Evolutionary conservation across 352 stramenopile genomes (phyloP).

Genomic region (Elongisporangium anandrum): DNA sequence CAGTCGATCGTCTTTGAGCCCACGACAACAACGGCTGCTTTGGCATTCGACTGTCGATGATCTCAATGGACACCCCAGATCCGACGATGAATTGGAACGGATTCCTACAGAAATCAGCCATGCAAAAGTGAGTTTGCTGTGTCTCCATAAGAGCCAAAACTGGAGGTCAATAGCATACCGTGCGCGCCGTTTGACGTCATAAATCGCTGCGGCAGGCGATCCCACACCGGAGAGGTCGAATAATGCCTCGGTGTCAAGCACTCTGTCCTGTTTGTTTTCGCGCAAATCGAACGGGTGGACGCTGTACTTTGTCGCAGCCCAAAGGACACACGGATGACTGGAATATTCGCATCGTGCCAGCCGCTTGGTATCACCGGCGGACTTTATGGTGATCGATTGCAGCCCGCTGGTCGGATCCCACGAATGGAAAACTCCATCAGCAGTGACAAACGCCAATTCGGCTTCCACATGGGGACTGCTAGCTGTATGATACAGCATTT

Average conservation of each 20-base stretch:
- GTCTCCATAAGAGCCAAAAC: not conserved
- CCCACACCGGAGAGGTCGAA: constrained; percentile 45
- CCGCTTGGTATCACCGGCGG: constrained; percentile 18
- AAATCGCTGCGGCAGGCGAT: constrained; percentile 43
- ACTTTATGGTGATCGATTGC: constrained; percentile 23
- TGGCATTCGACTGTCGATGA: constrained; percentile 67
- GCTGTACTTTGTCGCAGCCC: constrained; percentile 37
- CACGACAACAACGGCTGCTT: constrained; percentile 58
- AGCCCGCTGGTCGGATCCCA: constrained; percentile 47
- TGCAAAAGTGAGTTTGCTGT: not conserved
- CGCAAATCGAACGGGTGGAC: constrained; percentile 51
- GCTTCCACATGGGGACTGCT: constrained; percentile 59
- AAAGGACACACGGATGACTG: constrained; percentile 73
- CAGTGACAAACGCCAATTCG: constrained; percentile 50
- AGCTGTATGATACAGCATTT: constrained; percentile 54
- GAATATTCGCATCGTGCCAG: constrained; percentile 69
- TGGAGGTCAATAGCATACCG: constrained; percentile 21
- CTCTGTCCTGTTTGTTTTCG: constrained; percentile 11
- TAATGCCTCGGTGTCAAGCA: constrained; percentile 14
- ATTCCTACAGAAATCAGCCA: constrained; percentile 33
- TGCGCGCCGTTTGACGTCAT: constrained; percentile 53
- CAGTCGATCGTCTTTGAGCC: constrained; percentile 20
- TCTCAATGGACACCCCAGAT: constrained; percentile 56
- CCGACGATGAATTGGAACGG: constrained; percentile 73
- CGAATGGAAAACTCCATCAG: constrained; percentile 37